Evolutionary conservation across 2,329 filamentous ascomycete genomes (phyloP).

Genomic region (Fusarium mangiferae): DNA sequence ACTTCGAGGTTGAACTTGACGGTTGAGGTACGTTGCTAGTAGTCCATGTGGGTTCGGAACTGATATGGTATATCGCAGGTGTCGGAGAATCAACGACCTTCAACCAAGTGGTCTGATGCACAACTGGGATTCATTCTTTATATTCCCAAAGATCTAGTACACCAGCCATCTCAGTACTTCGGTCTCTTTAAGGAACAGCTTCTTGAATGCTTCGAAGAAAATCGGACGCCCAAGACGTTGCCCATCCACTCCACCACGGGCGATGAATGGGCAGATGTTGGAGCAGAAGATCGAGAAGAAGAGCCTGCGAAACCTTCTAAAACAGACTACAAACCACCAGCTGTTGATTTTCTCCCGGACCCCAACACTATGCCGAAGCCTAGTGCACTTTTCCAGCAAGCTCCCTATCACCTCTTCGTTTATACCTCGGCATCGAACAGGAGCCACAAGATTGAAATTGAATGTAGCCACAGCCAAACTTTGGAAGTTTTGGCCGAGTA

Average conservation of each 20-base stretch:
- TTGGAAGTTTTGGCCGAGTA: conserved; percentile 58
- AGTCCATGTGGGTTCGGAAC: no score
- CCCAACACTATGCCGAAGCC: conserved; percentile 56
- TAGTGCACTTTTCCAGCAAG: conserved; percentile 57
- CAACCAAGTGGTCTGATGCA: conserved; percentile 52
- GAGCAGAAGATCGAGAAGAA: conserved; percentile 42
- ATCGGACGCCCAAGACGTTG: conserved; percentile 15
- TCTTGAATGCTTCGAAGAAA: conserved; percentile 49
- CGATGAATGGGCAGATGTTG: conserved; percentile 60
- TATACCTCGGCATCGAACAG: conserved; percentile 37
- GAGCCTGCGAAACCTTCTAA: background rate
- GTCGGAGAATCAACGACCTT: conserved; percentile 42
- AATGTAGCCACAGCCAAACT: conserved; percentile 59
- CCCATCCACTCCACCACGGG: conserved; percentile 39
- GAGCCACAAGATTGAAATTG: conserved; percentile 52
- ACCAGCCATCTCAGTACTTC: conserved; percentile 48
- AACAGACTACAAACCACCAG: background rate
- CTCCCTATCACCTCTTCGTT: conserved; percentile 61
- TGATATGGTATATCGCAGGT: conserved; percentile 8
- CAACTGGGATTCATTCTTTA: conserved; percentile 52
- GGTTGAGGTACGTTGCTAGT: conserved; percentile 48
- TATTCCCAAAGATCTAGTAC: conserved; percentile 49
- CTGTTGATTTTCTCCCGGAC: conserved; percentile 52
- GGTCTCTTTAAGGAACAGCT: conserved; percentile 50
- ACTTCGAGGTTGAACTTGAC: conserved; percentile 47